Base-by-base conservation (phyloP, 176 grass and related monocot genomes). In the Elaeis guineensis region DNA sequence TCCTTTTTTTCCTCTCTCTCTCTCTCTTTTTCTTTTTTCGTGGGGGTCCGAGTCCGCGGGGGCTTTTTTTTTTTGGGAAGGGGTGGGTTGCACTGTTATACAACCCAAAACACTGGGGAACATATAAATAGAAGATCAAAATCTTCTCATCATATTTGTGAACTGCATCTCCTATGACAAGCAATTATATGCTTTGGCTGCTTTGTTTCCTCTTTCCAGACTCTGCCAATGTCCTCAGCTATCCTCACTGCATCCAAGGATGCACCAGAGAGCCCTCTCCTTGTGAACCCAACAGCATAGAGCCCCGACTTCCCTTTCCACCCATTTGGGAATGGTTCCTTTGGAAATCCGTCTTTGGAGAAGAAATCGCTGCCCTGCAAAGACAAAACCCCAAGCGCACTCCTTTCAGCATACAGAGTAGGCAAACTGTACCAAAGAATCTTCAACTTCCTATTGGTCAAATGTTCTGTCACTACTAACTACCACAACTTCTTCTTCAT, bases 281-380 rank as follows among this genome's bases (percentile, higher is more conserved):
- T 72, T 57, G 80, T 52, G 69, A 82, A 82, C 30, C 79, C 79
- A 59, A 68, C 79, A 16, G 68, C 29, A 62, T 83, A 83, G 5
- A 83, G 73, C 35, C 69, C 80, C 21, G 68, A 51, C 26, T 62
- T 62, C 30, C 77, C 77, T 50, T 74, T 74, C 77, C 77, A 80
- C 2, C 77, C 70, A 55, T 72, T 66, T 54, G 77, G 77, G 32
- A 72, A 79, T 64, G 59, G 3, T 19, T 71, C 16, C 50, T 50
- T 79, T 26, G 78, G 78, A 49, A 75, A 64, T 5, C 79, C 79
- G 29, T 76, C 66, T 3, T 82, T 59, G 51, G 54, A 4, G 69
- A 82, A 72, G 21, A 76, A 76, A 4, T 62, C 73, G 18, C 20
- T 71, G 14, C 54, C 79, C 79, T 82, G 14, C 28, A 63, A 77